These are phyloP conservation scores for Solanum chacoense DNA, from an alignment of 305 asterid species.

Conservation along the genomic window DNA sequence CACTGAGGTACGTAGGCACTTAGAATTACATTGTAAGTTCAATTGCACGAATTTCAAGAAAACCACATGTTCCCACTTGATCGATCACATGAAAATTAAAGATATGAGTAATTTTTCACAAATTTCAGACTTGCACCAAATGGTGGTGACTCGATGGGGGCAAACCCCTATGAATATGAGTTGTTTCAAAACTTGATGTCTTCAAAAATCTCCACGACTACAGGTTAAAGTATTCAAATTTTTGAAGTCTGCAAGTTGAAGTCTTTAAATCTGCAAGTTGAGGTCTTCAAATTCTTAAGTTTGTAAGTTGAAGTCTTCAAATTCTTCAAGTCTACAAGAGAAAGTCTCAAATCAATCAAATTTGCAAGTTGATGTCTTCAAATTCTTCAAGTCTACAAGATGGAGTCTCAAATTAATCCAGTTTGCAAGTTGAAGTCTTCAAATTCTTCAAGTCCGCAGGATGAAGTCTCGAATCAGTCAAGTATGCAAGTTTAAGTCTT, in stretches of 20 bases:
- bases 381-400: background rate
- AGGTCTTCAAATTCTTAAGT: background rate
- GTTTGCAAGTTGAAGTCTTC: background rate
- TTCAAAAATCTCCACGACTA: background rate
- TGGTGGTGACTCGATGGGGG: background rate
- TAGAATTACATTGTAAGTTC: background rate
- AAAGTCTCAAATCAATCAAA: background rate
- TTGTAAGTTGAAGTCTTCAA: background rate
- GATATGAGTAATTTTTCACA: background rate
- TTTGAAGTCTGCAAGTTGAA: background rate
- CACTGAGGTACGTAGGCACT: background rate
- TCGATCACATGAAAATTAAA: background rate
- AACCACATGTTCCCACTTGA: background rate
- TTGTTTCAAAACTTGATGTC: background rate
- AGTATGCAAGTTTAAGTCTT: background rate
- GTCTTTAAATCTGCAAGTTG: background rate
- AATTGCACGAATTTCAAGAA: background rate
- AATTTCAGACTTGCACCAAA: background rate
- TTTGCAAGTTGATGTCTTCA: background rate
- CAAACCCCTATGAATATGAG: background rate
- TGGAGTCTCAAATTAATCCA: background rate
- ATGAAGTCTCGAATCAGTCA: background rate
- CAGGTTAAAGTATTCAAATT: background rate
- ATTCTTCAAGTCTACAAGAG: background rate
- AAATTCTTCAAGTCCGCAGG: background rate